Base-by-base conservation (phyloP, 2,329 filamentous ascomycete species). In the Colletotrichum tabaci region DNA sequence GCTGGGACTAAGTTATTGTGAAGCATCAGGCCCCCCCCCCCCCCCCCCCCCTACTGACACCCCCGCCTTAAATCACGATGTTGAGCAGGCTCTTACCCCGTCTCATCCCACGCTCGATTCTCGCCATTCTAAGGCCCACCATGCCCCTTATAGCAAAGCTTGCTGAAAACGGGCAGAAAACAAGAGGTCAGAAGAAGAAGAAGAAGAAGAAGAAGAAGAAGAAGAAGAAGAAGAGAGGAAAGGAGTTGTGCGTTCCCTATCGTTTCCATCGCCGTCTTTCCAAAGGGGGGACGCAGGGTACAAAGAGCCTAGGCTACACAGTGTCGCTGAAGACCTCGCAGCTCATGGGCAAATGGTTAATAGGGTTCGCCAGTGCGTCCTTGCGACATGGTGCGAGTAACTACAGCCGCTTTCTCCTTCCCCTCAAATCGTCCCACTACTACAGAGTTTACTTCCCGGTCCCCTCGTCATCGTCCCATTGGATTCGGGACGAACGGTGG, bases 291-390 rank as follows among this genome's bases (percentile, higher is more conserved):
- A 21, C 30, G 16, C 9, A 16, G 46, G 30, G n/a, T 18, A 9
- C 13, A 7, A 15, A 26, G 23, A 15, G 30, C 55, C 60, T 26
- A 35, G 21, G 38, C 46, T 46, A 44, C 18, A n/a, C 23, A 38
- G 16, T 49, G n/a, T 61, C 46, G 35, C 49, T 47, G 46, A 61
- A 49, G 52, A 58, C 42, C 30, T 26, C 46, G 42, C 46, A 40
- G 16, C 23, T 38, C 23, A 8, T 35, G 40, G 30, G 30, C 30
- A 30, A 68, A 40, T 60, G 58, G 60, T 23, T 7, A 30, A 30
- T 30, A 70, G 35, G 70, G 70, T 61, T 69, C 50, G 57, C 56
- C n/a, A 23, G 58, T 30, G 42, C 50, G n/a, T 35, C 16, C 30
- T 30, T 55, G 15, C 40, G 23, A 44, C 23, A 52, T 67, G 42